phyloP scores from a whole-genome alignment of 495 filamentous ascomycete species.

The Aspergillus ellipticus region DNA sequence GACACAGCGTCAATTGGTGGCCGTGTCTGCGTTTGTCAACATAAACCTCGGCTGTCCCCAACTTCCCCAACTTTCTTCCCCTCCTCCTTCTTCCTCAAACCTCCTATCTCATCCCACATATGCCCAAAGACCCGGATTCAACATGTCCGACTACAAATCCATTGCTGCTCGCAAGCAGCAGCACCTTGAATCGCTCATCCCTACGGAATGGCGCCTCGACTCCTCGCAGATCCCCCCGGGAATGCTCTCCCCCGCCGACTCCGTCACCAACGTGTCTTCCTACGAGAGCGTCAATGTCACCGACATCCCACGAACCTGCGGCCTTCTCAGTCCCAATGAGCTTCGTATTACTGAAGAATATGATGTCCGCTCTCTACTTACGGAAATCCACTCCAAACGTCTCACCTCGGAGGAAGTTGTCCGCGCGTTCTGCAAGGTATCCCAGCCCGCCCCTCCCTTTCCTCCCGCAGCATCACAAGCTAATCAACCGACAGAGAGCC shows the following conservation, averaged over 20 bases:
- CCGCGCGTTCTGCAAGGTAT: conserved; percentile 50
- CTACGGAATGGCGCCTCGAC: conserved; percentile 43
- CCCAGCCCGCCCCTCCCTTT: neutral
- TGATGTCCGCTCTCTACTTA: conserved; percentile 47
- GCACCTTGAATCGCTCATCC: conserved; percentile 42
- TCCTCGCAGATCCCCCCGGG: conserved; percentile 30
- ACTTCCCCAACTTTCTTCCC: neutral
- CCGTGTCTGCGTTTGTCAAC: too few relatives aligned
- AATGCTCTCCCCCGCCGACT: conserved; percentile 41
- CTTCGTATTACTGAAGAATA: conserved; percentile 57
- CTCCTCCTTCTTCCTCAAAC: neutral
- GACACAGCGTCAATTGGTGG: too few relatives aligned
- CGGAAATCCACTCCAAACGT: conserved; percentile 41
- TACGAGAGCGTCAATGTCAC: conserved; percentile 38
- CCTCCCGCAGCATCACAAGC: neutral
- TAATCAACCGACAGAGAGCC: conserved; percentile 37
- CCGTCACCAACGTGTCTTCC: conserved; percentile 31
- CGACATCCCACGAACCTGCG: conserved; percentile 44
- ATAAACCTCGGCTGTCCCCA: neutral
- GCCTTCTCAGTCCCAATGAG: conserved; percentile 50
- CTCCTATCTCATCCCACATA: too few relatives aligned
- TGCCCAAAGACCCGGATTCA: neutral
- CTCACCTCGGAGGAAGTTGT: conserved; percentile 39
- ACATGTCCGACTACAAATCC: neutral
- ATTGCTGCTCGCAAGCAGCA: conserved; percentile 45